Evolutionary conservation across 306 rosid genomes (phyloP).

Genomic region (Mucuna pruriens): DNA sequence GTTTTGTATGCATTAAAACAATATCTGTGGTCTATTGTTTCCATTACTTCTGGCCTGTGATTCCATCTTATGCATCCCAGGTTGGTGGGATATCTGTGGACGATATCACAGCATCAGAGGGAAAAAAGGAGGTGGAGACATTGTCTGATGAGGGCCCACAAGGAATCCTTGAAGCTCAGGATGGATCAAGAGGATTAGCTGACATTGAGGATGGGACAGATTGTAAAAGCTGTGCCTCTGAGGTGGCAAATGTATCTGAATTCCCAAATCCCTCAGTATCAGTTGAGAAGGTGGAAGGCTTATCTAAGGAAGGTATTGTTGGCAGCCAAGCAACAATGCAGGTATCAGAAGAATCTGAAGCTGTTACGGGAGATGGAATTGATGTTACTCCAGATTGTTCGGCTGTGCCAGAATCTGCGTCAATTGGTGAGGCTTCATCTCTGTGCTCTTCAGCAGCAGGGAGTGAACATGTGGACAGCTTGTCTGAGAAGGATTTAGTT

Average conservation of each 20-base stretch:
- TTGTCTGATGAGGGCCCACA: conserved; percentile 25
- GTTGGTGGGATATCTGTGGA: conserved; percentile 15
- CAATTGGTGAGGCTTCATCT: not conserved
- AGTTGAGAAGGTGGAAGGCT: conserved; percentile 21
- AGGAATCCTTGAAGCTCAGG: conserved; percentile 25
- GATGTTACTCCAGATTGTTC: conserved; percentile 18
- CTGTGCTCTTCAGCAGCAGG: conserved; percentile 34
- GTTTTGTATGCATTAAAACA: conserved; percentile 9
- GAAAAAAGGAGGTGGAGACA: not conserved
- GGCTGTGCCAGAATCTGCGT: conserved; percentile 27
- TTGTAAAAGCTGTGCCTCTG: conserved; percentile 10
- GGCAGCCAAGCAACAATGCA: conserved; percentile 16
- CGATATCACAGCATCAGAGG: conserved; percentile 6
- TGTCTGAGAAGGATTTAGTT: conserved; percentile 40
- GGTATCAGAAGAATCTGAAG: conserved; percentile 22
- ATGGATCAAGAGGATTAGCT: conserved; percentile 37
- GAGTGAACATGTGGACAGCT: conserved; percentile 37
- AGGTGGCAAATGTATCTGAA: conserved; percentile 26
- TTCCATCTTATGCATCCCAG: conserved; percentile 35
- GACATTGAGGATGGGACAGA: conserved; percentile 28
- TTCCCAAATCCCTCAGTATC: conserved; percentile 26
- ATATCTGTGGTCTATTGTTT: not conserved
- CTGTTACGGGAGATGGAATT: conserved; percentile 30
- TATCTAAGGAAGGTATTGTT: conserved; percentile 30
- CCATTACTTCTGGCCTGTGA: conserved; percentile 4